Base-by-base conservation (phyloP, 2,329 filamentous ascomycete genomes). In the Aspergillus puulaauensis region DNA sequence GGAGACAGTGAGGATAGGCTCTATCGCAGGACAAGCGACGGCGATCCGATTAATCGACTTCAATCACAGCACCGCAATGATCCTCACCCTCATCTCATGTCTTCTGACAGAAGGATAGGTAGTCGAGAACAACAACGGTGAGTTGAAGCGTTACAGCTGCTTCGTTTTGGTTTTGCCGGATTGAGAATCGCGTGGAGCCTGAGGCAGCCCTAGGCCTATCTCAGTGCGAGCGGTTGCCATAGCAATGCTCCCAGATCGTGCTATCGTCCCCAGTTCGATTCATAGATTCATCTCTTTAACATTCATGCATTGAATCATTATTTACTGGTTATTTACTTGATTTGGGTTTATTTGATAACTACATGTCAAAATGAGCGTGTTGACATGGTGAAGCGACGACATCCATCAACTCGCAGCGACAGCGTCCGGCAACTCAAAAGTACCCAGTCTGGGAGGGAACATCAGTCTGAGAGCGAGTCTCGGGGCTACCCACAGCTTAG, bases 111-210 rank as follows among this genome's bases (percentile, higher is more conserved):
- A 31, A 55, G 21, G 3, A 21, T 21, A 14, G 6, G 47, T 50
- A 37, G 31, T 31, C 23, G 19, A 52, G 54, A 33, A 54, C 49
- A 61, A 56, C 43, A 54, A 58, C 43, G 53, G 17, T 44, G 48
- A 44, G 21, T 58, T 39, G 37, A 48, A 56, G 48, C 51, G 55
- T 46, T 37, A 55, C 31, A 24, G 43, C 27, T 43, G 55, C 39
- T 48, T 61, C 59, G 66, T 68, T 68, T 66, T 60, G 64, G 52
- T 67, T 66, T 67, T 68, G 27, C 66, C 67, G 41, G 41, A 64
- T 66, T 49, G 44, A 65, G 67, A n/a, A 53, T 60, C n/a, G 48
- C 3, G 39, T 4, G 14, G 17, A 41, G 64, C 63, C 65, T 66
- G 33, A 66, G 65, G 64, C 62, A 52, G 55, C 33, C 24, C 46